Conservation (phyloP, 2,329 filamentous ascomycete genomes). For the Samsoniella hepiali region DNA sequence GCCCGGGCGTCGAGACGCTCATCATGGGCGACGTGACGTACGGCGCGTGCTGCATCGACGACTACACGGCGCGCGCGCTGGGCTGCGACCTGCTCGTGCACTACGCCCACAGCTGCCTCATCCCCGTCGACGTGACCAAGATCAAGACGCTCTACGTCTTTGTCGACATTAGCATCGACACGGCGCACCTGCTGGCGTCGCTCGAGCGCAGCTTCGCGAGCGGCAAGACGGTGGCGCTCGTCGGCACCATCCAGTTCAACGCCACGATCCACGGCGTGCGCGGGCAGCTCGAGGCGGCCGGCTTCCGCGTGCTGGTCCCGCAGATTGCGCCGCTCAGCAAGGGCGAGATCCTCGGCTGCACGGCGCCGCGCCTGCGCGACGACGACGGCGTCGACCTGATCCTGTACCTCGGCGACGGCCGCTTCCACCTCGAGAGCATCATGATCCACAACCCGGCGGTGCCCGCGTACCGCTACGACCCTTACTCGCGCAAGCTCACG, state of each 20-base stretch:
- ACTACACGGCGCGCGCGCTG: slow-evolving; percentile 91
- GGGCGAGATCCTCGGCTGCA: slow-evolving; percentile 96
- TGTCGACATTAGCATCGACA: slow-evolving; percentile 95
- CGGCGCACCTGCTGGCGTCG: slow-evolving; percentile 78
- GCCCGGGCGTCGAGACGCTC: slow-evolving; percentile 82
- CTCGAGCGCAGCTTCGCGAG: slow-evolving; percentile 83
- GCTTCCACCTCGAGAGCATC: slow-evolving; percentile 94
- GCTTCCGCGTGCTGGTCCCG: slow-evolving; percentile 81
- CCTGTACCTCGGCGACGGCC: slow-evolving; percentile 85
- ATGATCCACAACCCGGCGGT: slow-evolving; percentile 97
- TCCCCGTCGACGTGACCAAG: slow-evolving; percentile 92
- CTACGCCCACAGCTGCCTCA: slow-evolving; percentile 94
- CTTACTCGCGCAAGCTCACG: slow-evolving; percentile 88
- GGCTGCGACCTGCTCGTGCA: slow-evolving; percentile 94
- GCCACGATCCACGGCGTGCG: slow-evolving; percentile 87
- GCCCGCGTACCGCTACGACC: slow-evolving; percentile 93
- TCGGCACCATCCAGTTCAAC: slow-evolving; percentile 98
- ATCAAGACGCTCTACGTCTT: slow-evolving; percentile 98
- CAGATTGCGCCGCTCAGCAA: slow-evolving; percentile 88
- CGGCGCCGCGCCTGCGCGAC: slow-evolving; percentile 68
- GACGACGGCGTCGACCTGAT: slow-evolving; percentile 68
- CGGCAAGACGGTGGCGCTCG: slow-evolving; percentile 84
- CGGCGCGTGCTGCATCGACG: slow-evolving; percentile 96
- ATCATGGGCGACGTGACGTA: slow-evolving; percentile 99
- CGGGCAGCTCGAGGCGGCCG: slow-evolving; percentile 72